A percentile compares a stretch with the other conserved stretches of the same genome.
Conservation (phyloP, 2,329 filamentous ascomycete species). For the Teratosphaeria nubilosa region DNA sequence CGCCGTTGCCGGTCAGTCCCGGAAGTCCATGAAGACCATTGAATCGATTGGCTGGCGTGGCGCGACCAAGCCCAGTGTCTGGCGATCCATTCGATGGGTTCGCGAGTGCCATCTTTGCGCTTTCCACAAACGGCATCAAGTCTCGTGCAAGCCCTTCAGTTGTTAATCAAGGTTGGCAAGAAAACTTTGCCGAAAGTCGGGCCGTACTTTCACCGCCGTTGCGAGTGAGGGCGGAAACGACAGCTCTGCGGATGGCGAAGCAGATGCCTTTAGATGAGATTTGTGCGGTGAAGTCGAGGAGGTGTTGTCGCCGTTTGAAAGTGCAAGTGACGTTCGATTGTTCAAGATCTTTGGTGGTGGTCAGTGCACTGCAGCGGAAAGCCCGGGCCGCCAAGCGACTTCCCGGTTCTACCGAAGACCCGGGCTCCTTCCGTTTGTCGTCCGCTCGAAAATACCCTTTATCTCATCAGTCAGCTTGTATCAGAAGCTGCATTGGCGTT, state of each 20-base stretch:
- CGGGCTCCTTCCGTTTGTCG: not conserved
- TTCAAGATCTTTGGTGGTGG: not conserved
- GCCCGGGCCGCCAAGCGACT: not conserved
- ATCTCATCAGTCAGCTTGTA: not conserved
- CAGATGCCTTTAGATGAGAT: not conserved
- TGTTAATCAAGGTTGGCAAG: not conserved
- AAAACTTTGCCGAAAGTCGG: not conserved
- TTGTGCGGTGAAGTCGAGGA: not conserved
- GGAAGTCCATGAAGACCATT: not conserved
- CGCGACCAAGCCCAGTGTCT: not conserved
- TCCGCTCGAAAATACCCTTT: not conserved
- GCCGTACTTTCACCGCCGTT: not conserved
- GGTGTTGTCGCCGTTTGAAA: not conserved
- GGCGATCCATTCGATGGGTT: not conserved
- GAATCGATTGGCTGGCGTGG: not conserved
- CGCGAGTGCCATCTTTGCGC: not conserved
- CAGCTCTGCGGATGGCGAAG: not conserved
- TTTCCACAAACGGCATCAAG: not conserved
- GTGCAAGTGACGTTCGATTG: not conserved
- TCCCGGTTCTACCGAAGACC: not conserved
- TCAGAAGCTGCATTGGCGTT: not conserved
- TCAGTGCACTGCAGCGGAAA: not conserved
- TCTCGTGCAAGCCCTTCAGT: not conserved
- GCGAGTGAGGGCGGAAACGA: not conserved
- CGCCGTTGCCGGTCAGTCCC: not conserved